These are phyloP conservation scores for Capsicum rhomboideum DNA, from an alignment of 257 asterid genomes.

Conservation along the genomic window DNA sequence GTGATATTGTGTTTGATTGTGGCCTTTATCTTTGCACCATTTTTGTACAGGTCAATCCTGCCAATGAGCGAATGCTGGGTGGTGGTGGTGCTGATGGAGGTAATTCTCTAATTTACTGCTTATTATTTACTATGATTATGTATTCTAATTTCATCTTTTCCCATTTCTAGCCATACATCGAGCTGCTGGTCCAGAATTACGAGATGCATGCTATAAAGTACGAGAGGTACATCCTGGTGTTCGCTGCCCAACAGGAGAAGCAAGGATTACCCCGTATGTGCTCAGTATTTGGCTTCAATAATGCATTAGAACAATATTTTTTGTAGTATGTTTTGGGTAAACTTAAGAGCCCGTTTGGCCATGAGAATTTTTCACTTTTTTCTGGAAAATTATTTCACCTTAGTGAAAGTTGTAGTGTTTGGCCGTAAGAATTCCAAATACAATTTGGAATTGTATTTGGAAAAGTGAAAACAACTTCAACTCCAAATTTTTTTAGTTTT, in stretches of 20 bases:
- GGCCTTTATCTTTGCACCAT: background rate
- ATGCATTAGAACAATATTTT: background rate
- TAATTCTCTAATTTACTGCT: conserved; percentile 13
- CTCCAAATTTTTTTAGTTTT: too few species aligned
- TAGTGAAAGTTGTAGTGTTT: too few species aligned
- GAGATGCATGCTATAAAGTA: conserved; percentile 65
- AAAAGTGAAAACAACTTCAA: too few species aligned
- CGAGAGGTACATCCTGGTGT: conserved; percentile 78
- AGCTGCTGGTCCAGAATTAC: conserved; percentile 91
- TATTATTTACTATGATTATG: background rate
- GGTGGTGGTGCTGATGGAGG: conserved; percentile 99
- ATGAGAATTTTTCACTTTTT: too few species aligned
- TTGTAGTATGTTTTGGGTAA: background rate
- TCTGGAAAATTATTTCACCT: too few species aligned
- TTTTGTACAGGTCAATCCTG: conserved; percentile 74
- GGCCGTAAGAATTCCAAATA: too few species aligned
- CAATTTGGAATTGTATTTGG: too few species aligned
- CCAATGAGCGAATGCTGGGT: conserved; percentile 88
- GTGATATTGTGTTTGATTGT: background rate
- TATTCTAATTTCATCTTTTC: background rate
- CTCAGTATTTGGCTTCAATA: background rate
- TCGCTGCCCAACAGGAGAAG: conserved; percentile 99
- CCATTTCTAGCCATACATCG: conserved; percentile 67
- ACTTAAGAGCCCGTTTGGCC: too few species aligned
- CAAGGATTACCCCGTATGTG: conserved; percentile 82